Evolutionary conservation across 2,329 filamentous ascomycete genomes (phyloP), one percentile per base, ranked within the genome.

Genomic region (Sclerotiophoma versabilis): DNA sequence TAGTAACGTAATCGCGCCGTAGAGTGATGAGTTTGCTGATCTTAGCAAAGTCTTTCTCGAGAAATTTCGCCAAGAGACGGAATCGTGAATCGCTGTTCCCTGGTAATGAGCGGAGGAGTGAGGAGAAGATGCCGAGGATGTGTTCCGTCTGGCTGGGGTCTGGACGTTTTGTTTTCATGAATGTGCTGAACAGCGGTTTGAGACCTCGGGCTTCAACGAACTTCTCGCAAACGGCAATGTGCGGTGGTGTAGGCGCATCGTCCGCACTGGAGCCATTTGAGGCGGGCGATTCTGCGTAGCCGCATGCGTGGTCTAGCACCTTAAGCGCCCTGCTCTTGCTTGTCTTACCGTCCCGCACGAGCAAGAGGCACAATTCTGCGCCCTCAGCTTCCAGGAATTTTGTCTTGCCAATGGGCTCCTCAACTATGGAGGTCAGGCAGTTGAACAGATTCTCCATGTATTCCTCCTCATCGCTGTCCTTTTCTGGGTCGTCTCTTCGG

Each of bases 381-480:
- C 95, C 95, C 77, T 99, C 95, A 1, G 91, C 92, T 63, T 95
- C 90, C 27, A 96, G 71, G 58, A 98, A 95, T 54, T 91, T 91
- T 9, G 77, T 69, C 74, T 97, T 97, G 5, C 93, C 93, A 4
- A 82, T 76, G 0, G 81, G 73, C 54, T 92, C 89, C 64, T 96
- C 90, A 0, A 88, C 89, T 1, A 96, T 77, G 63, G 90, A 96
- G 0, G 91, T 90, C 15, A 98, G 73, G 1, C 88, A 86, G 69
- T 96, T 93, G 72, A 99, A 99, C 0, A 97, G 72, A 62, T 99
- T 96, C 75, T 96, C 92, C 71, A 96, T 90, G 72, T 91, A 97
- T 77, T 99, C 95, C 71, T 96, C 93, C 74, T 98, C 95, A 44
- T 95, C 88, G 26, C 88, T 87, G 54, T 92, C 91, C 69, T 90